These are phyloP conservation scores for Rhododendron simsii DNA, from an alignment of 148 eudicot species.

Conservation along the genomic window DNA sequence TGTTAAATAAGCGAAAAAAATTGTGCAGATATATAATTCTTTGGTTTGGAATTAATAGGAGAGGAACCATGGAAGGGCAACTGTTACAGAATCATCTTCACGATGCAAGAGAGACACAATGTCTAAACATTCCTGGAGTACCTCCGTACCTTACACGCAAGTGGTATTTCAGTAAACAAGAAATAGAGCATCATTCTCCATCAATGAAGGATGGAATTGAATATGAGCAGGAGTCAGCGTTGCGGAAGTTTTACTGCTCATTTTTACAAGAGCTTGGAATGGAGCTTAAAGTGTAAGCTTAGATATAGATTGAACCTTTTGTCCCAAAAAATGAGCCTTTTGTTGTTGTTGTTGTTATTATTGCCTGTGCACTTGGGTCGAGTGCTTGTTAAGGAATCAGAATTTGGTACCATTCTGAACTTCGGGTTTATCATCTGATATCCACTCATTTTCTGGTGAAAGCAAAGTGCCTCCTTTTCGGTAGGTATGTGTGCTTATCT, in stretches of 20 bases:
- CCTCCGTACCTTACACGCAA: constrained; percentile 20
- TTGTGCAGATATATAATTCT: neutral
- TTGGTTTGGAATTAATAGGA: constrained; percentile 3
- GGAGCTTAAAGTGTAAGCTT: constrained; percentile 69
- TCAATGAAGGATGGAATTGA: constrained; percentile 72
- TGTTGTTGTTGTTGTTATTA: neutral
- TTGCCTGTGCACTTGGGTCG: neutral
- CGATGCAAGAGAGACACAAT: neutral
- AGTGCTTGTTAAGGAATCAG: neutral
- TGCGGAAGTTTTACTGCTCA: constrained; percentile 55
- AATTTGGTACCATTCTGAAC: neutral
- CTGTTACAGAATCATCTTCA: constrained; percentile 23
- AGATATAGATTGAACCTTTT: neutral
- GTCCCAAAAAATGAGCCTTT: neutral
- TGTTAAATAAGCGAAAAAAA: neutral
- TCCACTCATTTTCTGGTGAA: neutral
- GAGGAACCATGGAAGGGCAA: constrained; percentile 30
- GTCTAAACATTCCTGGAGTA: constrained; percentile 11
- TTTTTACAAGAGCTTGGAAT: constrained; percentile 64
- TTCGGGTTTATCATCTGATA: constrained; percentile 1
- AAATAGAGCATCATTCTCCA: constrained; percentile 59
- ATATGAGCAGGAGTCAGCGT: constrained; percentile 35
- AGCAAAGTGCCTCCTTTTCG: neutral
- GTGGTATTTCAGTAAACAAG: constrained; percentile 61
- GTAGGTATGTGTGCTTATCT: neutral